Base-by-base conservation (phyloP, 805 yeast genomes). In the Wickerhamomyces sydowiorum region DNA sequence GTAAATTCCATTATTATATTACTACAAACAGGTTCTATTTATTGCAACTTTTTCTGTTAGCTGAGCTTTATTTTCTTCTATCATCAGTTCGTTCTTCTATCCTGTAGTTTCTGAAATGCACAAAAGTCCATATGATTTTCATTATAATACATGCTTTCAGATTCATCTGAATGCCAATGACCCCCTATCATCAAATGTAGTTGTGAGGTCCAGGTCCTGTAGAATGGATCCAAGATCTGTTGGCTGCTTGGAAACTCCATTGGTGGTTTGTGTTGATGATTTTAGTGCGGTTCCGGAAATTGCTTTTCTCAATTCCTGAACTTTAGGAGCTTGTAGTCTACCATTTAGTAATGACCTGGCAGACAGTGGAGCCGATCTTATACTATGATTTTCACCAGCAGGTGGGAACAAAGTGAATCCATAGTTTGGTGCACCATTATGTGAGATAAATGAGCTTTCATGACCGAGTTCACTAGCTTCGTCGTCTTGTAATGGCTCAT, bases 311-410 rank as follows among this genome's bases (percentile, higher is more conserved):
- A 57, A 41, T 27, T 57, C 57, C 27, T 50, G 47, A 8, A 57
- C 58, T 31, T 49, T 56, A 33, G 61, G 61, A 8, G 45, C 49
- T 18, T 49, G 45, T 17, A 53, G 34, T 19, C 46, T 56, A 7
- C 52, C 51, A 40, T 48, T 41, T 32, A 57, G 15, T 15, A 52
- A 20, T 0, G 60, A 52, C 48, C 60, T 53, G 1, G 56, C 57
- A 12, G 59, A 54, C 8, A 51, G 25, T 30, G 60, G 61, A n/a
- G 49, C 53, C 3, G 60, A 55, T 29, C 43, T 53, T 29, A 57
- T 53, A 29, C 58, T 53, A 35, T 46, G 37, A 21, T 36, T 42
- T 9, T 57, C 61, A 19, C 39, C 32, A 7, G 47, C 34, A 2
- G 51, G 42, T 25, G 50, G 32, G 29, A 54, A 34, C 39, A 49